These are phyloP conservation scores for Puccinia coronata DNA, from an alignment of 1,284 basidiomycete species.

Conservation along the genomic window DNA sequence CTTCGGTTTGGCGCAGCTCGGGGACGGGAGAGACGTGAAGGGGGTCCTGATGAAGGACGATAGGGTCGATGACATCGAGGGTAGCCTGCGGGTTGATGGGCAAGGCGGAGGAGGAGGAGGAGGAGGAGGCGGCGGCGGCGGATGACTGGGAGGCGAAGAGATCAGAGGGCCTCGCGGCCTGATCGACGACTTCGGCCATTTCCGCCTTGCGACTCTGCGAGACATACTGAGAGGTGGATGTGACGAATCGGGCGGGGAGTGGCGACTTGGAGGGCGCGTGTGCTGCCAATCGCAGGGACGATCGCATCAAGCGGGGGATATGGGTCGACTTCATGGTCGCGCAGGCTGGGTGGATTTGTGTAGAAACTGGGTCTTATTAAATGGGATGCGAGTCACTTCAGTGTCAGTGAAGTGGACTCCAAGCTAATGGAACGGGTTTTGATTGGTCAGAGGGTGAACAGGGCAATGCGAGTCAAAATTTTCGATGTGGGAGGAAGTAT, in stretches of 20 bases:
- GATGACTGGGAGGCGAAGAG: background rate
- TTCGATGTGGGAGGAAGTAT: too few relatives aligned
- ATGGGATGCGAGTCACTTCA: too few relatives aligned
- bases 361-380: too few relatives aligned
- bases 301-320: conserved; percentile 12
- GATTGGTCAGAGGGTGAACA: background rate
- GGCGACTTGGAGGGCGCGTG: conserved; percentile 6
- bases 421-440: background rate
- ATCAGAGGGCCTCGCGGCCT: background rate
- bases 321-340: background rate
- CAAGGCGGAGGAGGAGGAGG: background rate
- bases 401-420: too few relatives aligned
- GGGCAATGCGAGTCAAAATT: background rate
- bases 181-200: conserved; percentile 44
- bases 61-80: conserved; percentile 49
- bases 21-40: conserved; percentile 51
- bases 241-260: conserved; percentile 2
- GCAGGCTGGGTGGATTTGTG: background rate
- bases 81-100: background rate
- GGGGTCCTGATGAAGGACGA: conserved; percentile 43
- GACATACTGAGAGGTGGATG: conserved; percentile 23
- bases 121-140: background rate
- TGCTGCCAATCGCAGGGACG: background rate
- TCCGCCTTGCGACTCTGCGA: conserved; percentile 7
- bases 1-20: conserved; percentile 28